Percentiles rank a stretch among this genome's conserved stretches.
Conservation (phyloP, 148 eudicot species). For the Drosera capensis region DNA sequence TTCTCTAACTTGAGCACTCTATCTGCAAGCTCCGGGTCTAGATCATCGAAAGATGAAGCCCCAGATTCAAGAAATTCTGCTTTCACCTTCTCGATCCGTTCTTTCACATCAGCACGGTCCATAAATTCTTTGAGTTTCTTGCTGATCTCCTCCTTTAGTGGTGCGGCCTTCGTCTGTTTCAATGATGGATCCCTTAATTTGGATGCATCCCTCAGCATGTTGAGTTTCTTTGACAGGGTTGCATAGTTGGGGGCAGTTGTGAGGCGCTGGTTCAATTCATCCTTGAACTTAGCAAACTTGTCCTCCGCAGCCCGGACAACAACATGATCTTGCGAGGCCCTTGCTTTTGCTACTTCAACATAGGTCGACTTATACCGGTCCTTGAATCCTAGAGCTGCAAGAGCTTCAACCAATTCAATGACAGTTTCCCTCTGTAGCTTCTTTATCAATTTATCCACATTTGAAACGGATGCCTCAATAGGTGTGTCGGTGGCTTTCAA, state of each 20-base stretch:
- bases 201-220: slow-evolving; percentile 52
- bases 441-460: slow-evolving; percentile 43
- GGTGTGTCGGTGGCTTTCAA: slow-evolving; percentile 37
- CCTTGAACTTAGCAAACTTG: slow-evolving; percentile 42
- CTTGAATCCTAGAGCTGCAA: slow-evolving; percentile 47
- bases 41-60: slow-evolving; percentile 20
- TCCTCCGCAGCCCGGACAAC: slow-evolving; percentile 28
- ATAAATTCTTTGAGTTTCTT: slow-evolving; percentile 35
- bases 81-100: slow-evolving; percentile 45
- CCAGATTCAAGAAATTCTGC: slow-evolving; percentile 49
- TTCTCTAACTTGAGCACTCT: slow-evolving; percentile 31
- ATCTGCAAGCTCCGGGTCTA: slow-evolving; percentile 33
- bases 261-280: slow-evolving; percentile 41
- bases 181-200: slow-evolving; percentile 36
- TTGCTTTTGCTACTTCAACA: slow-evolving; percentile 56
- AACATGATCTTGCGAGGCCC: slow-evolving; percentile 37
- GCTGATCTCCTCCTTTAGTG: slow-evolving; percentile 31
- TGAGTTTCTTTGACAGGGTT: slow-evolving; percentile 44
- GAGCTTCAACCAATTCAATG: slow-evolving; percentile 53
- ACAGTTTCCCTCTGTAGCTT: slow-evolving; percentile 50
- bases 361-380: slow-evolving; percentile 31
- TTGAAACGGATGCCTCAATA: slow-evolving; percentile 22
- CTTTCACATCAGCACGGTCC: slow-evolving; percentile 37
- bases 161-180: slow-evolving; percentile 20
- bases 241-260: slow-evolving; percentile 51